Base-by-base conservation (phyloP, 176 grass and related monocot genomes). In the Oryza rufipogon region DNA sequence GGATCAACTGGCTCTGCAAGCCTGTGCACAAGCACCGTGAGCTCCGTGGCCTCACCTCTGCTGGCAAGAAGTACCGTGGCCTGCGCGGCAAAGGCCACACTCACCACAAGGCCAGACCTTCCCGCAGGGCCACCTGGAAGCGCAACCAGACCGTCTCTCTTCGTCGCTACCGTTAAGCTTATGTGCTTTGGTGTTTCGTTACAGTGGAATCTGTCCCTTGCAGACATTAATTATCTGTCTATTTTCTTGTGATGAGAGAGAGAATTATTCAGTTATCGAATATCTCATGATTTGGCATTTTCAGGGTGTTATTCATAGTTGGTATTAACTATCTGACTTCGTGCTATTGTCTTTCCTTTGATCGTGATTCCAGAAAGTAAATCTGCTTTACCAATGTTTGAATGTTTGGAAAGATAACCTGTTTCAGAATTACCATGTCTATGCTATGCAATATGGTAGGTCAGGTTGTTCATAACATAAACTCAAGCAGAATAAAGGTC, bases 1-100 rank as follows among this genome's bases (percentile, higher is more conserved):
- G 94, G 47, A 92, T 93, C 76, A 96, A 91, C 91, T 96, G 94
- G 94, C 87, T 96, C 44, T 96, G 91, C 86, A 89, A 93, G 16
- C 83, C 83, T 36, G 94, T 96, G 64, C 94, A 96, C 86, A 96
- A 96, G 84, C 94, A 91, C 83, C 86, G 94, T 15, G 94, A 96
- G 80, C 91, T 96, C 34, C 94, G 94, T 69, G 94, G 94, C 66
- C 94, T 96, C 56, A 93, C 94, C 66, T 96, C 94, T 42, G 94
- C 94, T 7, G 94, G 94, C 42, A 96, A 96, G 94, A 96, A 93
- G 73, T 93, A 67, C 83, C 91, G 88, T 83, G 94, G 94, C 47
- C 88, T 96, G 42, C 91, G 94, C n/a, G 94, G 94, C 64, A 96
- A 96, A 89, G 94, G 94, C 20, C 68, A 79, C 77, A 10, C 2